phyloP scores from a whole-genome alignment of 805 yeast genomes.

The Wickerhamiella azyma region DNA sequence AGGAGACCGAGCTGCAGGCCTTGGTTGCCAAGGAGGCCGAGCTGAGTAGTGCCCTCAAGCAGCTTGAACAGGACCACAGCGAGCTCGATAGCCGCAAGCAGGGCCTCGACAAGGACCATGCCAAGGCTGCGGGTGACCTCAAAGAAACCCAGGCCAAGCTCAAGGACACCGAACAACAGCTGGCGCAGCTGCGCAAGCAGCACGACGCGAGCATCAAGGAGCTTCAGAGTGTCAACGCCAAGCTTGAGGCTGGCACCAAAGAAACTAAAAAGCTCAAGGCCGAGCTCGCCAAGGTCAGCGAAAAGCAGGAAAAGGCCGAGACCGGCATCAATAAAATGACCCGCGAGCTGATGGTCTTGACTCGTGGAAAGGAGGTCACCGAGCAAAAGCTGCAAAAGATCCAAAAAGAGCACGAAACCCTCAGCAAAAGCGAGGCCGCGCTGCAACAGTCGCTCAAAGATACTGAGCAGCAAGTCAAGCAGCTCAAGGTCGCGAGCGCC shows the following conservation, averaged over 20 bases:
- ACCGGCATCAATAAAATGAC: conserved; percentile 85
- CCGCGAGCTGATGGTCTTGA: conserved; percentile 57
- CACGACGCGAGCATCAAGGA: conserved; percentile 5
- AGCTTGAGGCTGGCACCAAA: not conserved
- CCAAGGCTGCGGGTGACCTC: not conserved
- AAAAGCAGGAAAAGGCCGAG: conserved; percentile 53
- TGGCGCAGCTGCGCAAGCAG: conserved; percentile 1
- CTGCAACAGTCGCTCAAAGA: conserved; percentile 11
- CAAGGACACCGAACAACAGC: not conserved
- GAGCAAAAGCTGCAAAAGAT: conserved; percentile 12
- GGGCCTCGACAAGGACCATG: conserved; percentile 12
- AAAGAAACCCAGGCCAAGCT: not conserved
- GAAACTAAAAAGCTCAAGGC: not conserved
- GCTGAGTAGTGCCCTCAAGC: conserved; percentile 10
- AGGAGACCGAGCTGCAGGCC: conserved; percentile 14
- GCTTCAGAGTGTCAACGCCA: not conserved
- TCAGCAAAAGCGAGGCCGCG: conserved; percentile 4
- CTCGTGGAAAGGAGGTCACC: conserved; percentile 38
- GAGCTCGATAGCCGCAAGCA: conserved; percentile 16
- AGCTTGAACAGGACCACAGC: conserved; percentile 21
- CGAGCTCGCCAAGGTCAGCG: conserved; percentile 26
- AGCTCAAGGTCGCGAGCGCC: conserved; percentile 2
- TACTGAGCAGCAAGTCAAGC: conserved; percentile 10
- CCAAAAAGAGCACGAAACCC: conserved; percentile 12
- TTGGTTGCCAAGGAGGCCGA: not conserved